Percentiles rank a stretch among this genome's conserved stretches.
Conservation (phyloP, 139 green algal genomes). For the Diplosphaera chodatii region DNA sequence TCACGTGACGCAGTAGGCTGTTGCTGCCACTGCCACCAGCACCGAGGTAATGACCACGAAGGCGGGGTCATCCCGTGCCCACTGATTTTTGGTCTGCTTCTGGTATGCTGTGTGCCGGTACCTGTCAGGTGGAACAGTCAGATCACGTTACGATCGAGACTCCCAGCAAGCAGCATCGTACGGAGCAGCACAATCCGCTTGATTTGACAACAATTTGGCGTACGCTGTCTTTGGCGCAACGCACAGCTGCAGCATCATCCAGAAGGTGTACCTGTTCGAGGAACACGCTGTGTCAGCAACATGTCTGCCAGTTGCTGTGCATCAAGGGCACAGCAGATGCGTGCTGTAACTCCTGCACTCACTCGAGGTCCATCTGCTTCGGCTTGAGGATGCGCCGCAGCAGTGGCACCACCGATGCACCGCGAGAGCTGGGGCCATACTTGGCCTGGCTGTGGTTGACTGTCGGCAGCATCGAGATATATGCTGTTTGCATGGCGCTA, state of each 20-base stretch:
- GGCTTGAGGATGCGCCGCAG: constrained; percentile 70
- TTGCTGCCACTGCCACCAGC: constrained; percentile 62
- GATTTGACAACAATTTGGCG: constrained; percentile 6
- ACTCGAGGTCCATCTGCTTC: constrained; percentile 87
- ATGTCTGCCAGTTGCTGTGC: too few species aligned
- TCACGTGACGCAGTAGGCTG: constrained; percentile 79
- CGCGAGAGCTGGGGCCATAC: background rate
- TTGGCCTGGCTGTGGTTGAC: background rate
- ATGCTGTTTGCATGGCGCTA: background rate
- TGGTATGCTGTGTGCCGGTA: constrained; percentile 96
- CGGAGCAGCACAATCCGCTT: too few species aligned
- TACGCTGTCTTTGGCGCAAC: constrained; percentile 86
- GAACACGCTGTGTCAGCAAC: too few species aligned
- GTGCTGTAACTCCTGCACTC: constrained; percentile 8
- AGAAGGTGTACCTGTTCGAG: constrained; percentile 80
- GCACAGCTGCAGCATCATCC: constrained; percentile 92
- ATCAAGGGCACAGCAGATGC: too few species aligned
- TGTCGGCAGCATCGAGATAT: background rate
- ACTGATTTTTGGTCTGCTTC: constrained; percentile 97
- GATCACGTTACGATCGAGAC: too few species aligned
- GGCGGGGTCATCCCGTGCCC: constrained; percentile 93
- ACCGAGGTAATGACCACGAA: constrained; percentile 79
- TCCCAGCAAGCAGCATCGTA: too few species aligned
- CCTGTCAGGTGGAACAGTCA: too few species aligned
- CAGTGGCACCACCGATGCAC: constrained; percentile 37